phyloP scores from a whole-genome alignment of 805 yeast species.

The Kuraishia hungarica region DNA sequence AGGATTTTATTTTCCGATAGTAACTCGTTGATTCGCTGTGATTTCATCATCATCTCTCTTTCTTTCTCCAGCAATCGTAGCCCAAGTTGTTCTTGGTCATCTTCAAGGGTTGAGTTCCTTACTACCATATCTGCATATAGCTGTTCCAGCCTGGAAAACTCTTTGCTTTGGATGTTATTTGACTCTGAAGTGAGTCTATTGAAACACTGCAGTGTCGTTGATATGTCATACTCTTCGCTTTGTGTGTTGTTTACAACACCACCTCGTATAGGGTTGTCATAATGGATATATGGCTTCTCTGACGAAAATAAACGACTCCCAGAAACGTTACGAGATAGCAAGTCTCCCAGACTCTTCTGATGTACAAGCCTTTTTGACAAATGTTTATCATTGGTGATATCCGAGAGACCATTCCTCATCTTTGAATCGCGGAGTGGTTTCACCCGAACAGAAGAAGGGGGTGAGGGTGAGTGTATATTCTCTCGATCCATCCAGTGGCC shows the following conservation, averaged over 20 bases:
- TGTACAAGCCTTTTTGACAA: neutral
- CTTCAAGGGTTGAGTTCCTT: slow-evolving; percentile 18
- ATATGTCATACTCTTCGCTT: neutral
- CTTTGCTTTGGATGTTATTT: slow-evolving; percentile 2
- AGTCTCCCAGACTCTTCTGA: neutral
- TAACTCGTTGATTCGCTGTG: slow-evolving; percentile 18
- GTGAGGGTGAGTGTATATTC: neutral
- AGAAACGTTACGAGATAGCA: neutral
- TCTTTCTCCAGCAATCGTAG: slow-evolving; percentile 22
- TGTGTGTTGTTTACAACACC: neutral
- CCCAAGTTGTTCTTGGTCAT: slow-evolving; percentile 27
- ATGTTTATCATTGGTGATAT: neutral
- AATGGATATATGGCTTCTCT: neutral
- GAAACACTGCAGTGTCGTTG: neutral
- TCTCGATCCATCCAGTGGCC: neutral
- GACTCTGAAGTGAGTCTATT: neutral
- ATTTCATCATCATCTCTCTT: slow-evolving; percentile 14
- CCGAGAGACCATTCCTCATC: neutral
- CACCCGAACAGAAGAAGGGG: neutral
- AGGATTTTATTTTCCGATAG: slow-evolving; percentile 16
- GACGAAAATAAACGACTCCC: neutral
- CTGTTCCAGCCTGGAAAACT: slow-evolving; percentile 19
- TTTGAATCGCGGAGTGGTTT: neutral
- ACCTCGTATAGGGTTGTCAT: neutral
- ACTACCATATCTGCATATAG: slow-evolving; percentile 20